A percentile compares a stretch with the other conserved stretches of the same genome.
These are phyloP conservation scores for Lepidium africanum DNA, from an alignment of 345 rosid species.

Conservation along the genomic window DNA sequence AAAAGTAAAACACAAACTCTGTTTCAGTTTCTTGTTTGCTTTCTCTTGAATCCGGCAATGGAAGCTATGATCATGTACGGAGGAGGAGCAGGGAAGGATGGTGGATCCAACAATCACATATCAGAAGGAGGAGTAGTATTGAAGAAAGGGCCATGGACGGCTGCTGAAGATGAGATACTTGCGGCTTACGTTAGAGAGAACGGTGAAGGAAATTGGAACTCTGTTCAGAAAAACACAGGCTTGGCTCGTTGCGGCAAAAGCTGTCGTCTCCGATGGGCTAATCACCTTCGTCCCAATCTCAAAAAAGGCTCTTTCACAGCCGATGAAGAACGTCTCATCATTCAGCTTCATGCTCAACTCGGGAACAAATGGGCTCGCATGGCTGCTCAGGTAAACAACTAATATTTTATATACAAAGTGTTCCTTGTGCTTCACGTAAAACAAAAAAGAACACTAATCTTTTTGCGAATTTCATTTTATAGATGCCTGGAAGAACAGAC, in stretches of 20 bases:
- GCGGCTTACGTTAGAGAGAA: slow-evolving; percentile 44
- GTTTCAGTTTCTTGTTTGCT: background rate
- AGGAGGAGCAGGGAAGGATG: slow-evolving; percentile 23
- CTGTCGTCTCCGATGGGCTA: slow-evolving; percentile 57
- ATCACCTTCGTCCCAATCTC: slow-evolving; percentile 47
- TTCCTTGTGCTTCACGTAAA: background rate
- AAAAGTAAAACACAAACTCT: background rate
- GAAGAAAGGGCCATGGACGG: slow-evolving; percentile 61
- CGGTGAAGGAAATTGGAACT: slow-evolving; percentile 62
- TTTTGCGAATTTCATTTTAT: background rate
- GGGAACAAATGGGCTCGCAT: slow-evolving; percentile 67
- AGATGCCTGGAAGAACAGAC: slow-evolving; percentile 70
- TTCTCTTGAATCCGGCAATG: background rate
- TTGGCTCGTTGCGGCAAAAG: slow-evolving; percentile 57
- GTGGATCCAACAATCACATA: slow-evolving; percentile 18
- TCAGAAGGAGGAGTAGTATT: slow-evolving; percentile 16
- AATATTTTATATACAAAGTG: background rate
- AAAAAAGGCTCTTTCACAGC: slow-evolving; percentile 46
- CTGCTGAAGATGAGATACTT: slow-evolving; percentile 42
- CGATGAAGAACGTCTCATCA: slow-evolving; percentile 47
- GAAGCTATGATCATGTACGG: slow-evolving; percentile 24
- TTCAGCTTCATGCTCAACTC: slow-evolving; percentile 45
- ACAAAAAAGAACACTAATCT: background rate
- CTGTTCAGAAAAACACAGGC: slow-evolving; percentile 50
- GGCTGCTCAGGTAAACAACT: slow-evolving; percentile 44